Evolutionary conservation across 2,329 filamentous ascomycete species (phyloP).

Genomic region (Leptographium wingfieldii): DNA sequence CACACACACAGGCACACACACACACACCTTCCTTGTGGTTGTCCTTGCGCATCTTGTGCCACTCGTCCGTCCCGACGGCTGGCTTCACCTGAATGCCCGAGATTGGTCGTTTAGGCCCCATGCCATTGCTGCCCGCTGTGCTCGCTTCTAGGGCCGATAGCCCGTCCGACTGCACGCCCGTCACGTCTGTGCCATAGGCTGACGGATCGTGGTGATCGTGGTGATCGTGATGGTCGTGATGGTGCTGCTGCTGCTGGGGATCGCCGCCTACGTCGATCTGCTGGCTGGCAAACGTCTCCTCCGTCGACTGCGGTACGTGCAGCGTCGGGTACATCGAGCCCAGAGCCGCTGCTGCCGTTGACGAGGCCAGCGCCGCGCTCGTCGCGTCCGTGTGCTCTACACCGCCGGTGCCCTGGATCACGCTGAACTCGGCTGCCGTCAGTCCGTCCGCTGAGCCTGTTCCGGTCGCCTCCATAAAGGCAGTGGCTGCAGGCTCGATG

Average conservation of each 20-base stretch:
- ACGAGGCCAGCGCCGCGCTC: slow-evolving; percentile 42
- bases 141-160: slow-evolving; percentile 11
- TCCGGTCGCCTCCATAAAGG: slow-evolving; percentile 41
- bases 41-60: slow-evolving; percentile 94
- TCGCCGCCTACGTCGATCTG: slow-evolving; percentile 20
- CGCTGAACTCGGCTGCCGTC: slow-evolving; percentile 41
- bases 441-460: slow-evolving; percentile 23
- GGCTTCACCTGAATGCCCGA: slow-evolving; percentile 45
- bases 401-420: slow-evolving; percentile 40
- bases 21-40: slow-evolving; percentile 93
- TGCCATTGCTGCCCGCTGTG: slow-evolving; percentile 11
- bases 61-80: slow-evolving; percentile 89
- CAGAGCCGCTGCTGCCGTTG: slow-evolving; percentile 46
- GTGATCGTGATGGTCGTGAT: slow-evolving; percentile 4
- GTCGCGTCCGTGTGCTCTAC: slow-evolving; percentile 33
- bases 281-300: slow-evolving; percentile 48
- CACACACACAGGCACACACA: background rate
- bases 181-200: slow-evolving; percentile 22
- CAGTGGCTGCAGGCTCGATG: slow-evolving; percentile 28
- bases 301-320: slow-evolving; percentile 43
- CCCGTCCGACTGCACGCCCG: slow-evolving; percentile 20
- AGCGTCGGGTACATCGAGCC: slow-evolving; percentile 46
- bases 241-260: slow-evolving; percentile 19
- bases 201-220: slow-evolving; percentile 5
- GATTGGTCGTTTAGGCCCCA: slow-evolving; percentile 7